Conservation (phyloP, 208 protist species). For the Trypanosomatidae sp. region DNA sequence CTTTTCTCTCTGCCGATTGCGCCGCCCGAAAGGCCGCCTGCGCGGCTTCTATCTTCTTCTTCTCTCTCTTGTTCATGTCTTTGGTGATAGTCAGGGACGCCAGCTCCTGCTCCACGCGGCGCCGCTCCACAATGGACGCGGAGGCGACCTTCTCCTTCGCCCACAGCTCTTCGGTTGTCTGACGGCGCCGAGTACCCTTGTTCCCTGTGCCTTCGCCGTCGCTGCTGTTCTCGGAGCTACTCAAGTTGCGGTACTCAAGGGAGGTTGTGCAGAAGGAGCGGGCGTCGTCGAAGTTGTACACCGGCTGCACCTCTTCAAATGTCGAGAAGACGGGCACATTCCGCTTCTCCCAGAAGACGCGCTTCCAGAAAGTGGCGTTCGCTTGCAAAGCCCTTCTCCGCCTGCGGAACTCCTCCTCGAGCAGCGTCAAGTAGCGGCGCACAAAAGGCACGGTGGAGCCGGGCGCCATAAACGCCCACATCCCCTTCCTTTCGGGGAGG, state of each 20-base stretch:
- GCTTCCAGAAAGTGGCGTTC: conserved; percentile 3
- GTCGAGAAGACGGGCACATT: not conserved
- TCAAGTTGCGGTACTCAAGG: not conserved
- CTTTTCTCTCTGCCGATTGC: not conserved
- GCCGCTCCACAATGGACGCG: not conserved
- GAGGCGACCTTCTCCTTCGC: not conserved
- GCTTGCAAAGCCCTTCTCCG: not conserved
- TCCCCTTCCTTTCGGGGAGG: not conserved
- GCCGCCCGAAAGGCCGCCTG: not conserved
- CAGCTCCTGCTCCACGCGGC: not conserved
- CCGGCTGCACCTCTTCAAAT: not conserved
- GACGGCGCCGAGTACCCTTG: not conserved
- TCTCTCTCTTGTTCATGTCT: not conserved
- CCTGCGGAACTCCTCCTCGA: conserved; percentile 11
- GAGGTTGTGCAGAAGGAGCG: conserved; percentile 3
- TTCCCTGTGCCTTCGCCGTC: not conserved
- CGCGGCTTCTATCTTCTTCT: not conserved
- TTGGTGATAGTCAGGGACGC: not conserved
- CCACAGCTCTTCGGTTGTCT: not conserved
- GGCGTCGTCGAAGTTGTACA: not conserved
- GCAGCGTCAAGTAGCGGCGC: conserved; percentile 22
- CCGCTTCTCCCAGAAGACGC: not conserved
- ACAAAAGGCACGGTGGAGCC: conserved; percentile 21
- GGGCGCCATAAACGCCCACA: conserved; percentile 15
- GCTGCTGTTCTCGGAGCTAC: not conserved